Percentiles rank a stretch among this genome's conserved stretches.
Conservation (phyloP, 805 yeast species). For the Kodamaea neixiangensis region DNA sequence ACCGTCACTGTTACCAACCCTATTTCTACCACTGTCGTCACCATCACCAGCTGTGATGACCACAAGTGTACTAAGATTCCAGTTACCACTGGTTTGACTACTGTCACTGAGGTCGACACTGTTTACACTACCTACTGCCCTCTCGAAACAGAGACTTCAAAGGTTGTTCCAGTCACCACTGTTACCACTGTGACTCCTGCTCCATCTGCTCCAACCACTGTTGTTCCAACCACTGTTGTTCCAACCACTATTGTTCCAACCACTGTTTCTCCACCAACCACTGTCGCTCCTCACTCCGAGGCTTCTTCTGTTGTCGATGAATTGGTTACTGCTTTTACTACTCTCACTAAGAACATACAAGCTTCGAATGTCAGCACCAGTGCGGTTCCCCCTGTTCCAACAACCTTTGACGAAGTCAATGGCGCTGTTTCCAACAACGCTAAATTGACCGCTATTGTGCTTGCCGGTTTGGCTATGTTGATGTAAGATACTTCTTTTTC, state of each 20-base stretch:
- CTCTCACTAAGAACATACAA: neutral
- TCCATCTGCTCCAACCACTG: neutral
- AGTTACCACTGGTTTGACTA: slow-evolving; percentile 37
- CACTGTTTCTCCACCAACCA: neutral
- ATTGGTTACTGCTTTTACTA: neutral
- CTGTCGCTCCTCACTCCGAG: neutral
- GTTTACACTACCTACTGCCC: slow-evolving; percentile 39
- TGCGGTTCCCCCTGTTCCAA: neutral
- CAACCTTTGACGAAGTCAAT: neutral
- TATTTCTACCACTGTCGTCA: slow-evolving; percentile 28
- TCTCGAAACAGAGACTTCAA: slow-evolving; percentile 8
- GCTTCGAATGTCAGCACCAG: neutral
- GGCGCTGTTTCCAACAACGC: neutral
- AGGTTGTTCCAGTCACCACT: slow-evolving; percentile 9
- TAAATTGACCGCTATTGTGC: neutral
- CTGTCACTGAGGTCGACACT: slow-evolving; percentile 32
- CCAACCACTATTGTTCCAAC: neutral
- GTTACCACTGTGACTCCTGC: slow-evolving; percentile 1
- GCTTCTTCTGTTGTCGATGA: neutral
- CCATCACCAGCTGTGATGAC: slow-evolving; percentile 36
- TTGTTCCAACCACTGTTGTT: neutral
- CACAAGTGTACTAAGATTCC: slow-evolving; percentile 24
- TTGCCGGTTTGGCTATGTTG: neutral
- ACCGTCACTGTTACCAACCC: slow-evolving; percentile 14
- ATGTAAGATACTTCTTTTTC: neutral